Percentiles rank a stretch among this genome's conserved stretches.
Conservation (phyloP, 768 basidiomycete genomes). For the Crucibulum laeve region DNA sequence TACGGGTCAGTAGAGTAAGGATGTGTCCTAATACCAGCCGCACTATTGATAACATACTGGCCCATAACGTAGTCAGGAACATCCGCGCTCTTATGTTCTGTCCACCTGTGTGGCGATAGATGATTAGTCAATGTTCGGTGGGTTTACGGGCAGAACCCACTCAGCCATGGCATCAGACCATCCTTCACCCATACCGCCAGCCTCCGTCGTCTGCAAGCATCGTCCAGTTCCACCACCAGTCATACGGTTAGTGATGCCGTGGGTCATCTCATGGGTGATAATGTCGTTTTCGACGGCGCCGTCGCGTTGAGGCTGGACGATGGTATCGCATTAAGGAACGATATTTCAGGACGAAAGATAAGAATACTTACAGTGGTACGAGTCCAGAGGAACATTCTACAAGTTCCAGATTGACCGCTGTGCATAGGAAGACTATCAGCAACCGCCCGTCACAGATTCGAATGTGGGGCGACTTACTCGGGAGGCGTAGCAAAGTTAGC, state of each 20-base stretch:
- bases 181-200: constrained; percentile 59
- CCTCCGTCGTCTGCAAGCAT: constrained; percentile 53
- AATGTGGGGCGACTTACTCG: constrained; percentile 25
- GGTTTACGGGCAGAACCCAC: no score
- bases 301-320: constrained; percentile 36
- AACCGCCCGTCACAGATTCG: neutral
- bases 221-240: constrained; percentile 45
- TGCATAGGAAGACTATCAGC: constrained; percentile 6
- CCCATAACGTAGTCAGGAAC: constrained; percentile 21
- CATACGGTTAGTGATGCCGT: constrained; percentile 36
- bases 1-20: constrained; percentile 42
- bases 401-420: constrained; percentile 11
- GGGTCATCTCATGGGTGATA: constrained; percentile 42
- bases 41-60: constrained; percentile 27
- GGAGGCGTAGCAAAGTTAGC: constrained; percentile 39
- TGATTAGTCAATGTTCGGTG: no score
- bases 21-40: constrained; percentile 39
- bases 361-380: constrained; percentile 5
- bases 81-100: constrained; percentile 21
- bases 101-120: no score
- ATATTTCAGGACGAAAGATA: neutral
- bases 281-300: constrained; percentile 40
- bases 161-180: constrained; percentile 45
- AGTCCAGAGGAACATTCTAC: constrained; percentile 19
- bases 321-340: neutral